Conservation (phyloP, 257 asterid genomes). For the Leptodermis oblonga region DNA sequence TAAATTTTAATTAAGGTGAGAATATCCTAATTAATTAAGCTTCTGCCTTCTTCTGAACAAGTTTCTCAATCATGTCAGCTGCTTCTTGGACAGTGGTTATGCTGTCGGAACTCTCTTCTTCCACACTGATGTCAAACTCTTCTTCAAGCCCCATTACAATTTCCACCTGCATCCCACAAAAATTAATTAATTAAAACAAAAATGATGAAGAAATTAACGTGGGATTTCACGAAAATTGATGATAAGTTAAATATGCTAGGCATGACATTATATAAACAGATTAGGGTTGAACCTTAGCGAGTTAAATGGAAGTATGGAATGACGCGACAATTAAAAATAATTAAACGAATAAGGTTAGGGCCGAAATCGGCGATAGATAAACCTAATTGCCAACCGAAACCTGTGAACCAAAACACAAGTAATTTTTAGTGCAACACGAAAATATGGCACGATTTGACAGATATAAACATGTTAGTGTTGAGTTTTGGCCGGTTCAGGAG, state of each 20-base stretch:
- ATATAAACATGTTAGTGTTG: too few relatives aligned
- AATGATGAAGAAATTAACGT: not conserved
- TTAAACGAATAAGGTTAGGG: too few relatives aligned
- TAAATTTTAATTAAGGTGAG: not conserved
- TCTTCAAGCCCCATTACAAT: conserved; percentile 82
- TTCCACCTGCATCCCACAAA: conserved; percentile 51
- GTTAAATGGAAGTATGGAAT: too few relatives aligned
- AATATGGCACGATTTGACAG: too few relatives aligned
- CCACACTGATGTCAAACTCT: conserved; percentile 60
- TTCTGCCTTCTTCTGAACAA: conserved; percentile 33
- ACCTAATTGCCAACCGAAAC: too few relatives aligned
- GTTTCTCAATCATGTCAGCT: conserved; percentile 69
- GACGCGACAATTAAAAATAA: too few relatives aligned
- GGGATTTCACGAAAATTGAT: not conserved
- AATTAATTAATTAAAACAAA: not conserved
- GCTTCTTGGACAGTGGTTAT: conserved; percentile 71
- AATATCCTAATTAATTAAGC: conserved; percentile 16
- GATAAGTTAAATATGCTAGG: not conserved
- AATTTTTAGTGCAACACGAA: too few relatives aligned
- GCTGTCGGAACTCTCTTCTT: conserved; percentile 63
- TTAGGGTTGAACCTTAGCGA: too few relatives aligned
- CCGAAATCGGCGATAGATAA: too few relatives aligned
- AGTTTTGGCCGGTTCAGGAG: too few relatives aligned
- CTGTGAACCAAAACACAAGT: too few relatives aligned
- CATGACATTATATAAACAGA: too few relatives aligned